Conservation (phyloP, 2,329 filamentous ascomycete species). For the Diaporthe velutina region DNA sequence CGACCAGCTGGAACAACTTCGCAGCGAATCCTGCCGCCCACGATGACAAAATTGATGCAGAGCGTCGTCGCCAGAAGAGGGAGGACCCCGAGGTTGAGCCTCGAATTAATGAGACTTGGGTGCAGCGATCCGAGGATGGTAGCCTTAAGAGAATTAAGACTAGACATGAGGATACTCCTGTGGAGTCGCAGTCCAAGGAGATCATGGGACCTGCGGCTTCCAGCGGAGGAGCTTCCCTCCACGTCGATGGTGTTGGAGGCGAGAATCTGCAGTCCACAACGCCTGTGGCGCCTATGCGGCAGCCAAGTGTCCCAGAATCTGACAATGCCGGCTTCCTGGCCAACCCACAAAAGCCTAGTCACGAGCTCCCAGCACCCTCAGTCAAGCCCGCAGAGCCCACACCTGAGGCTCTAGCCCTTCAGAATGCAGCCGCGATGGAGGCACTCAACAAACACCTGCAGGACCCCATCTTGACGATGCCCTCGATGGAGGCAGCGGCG, state of each 20-base stretch:
- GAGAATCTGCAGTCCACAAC: not conserved
- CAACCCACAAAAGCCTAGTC: not conserved
- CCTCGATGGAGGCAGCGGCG: not conserved
- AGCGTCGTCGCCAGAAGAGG: constrained; percentile 26
- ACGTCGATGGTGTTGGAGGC: not conserved
- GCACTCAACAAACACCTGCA: constrained; percentile 31
- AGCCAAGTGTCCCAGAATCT: constrained; percentile 26
- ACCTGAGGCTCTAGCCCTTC: not conserved
- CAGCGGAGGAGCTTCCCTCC: constrained; percentile 3
- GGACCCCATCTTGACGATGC: not conserved
- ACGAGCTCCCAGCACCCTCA: not conserved
- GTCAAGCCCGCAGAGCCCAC: not conserved
- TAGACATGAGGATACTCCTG: constrained; percentile 17
- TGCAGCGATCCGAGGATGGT: constrained; percentile 53
- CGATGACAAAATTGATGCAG: not conserved
- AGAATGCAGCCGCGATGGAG: constrained; percentile 29
- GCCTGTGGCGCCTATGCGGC: constrained; percentile 26
- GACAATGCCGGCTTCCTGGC: constrained; percentile 16
- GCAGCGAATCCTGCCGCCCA: constrained; percentile 5
- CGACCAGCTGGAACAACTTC: not conserved
- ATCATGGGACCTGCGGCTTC: constrained; percentile 3
- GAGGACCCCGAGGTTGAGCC: constrained; percentile 39
- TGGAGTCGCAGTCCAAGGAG: constrained; percentile 24
- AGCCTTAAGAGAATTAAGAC: constrained; percentile 57
- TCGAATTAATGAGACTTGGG: constrained; percentile 55